Percentiles rank a stretch among this genome's conserved stretches.
phyloP scores from a whole-genome alignment of 2,329 filamentous ascomycete genomes.

The Nemania bipapillata region DNA sequence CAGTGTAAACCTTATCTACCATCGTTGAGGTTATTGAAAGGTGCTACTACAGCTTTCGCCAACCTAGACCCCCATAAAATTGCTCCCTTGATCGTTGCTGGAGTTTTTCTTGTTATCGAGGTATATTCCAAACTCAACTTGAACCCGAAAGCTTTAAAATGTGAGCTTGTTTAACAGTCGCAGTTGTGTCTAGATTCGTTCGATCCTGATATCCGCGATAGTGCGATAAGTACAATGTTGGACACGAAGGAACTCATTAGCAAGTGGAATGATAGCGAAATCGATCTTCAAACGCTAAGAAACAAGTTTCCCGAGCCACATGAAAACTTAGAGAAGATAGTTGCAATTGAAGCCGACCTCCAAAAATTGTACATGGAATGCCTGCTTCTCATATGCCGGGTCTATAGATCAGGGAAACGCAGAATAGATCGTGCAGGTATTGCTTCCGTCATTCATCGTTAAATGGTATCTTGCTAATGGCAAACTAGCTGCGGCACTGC shows the following conservation, averaged over 20 bases:
- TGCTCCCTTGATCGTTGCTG: neutral
- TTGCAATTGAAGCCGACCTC: neutral
- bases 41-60: neutral
- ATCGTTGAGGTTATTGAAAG: neutral
- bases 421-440: neutral
- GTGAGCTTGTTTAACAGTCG: neutral
- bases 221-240: constrained; percentile 2
- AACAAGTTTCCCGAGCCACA: neutral
- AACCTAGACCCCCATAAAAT: constrained; percentile 3
- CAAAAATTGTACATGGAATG: neutral
- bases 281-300: neutral
- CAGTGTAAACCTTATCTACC: constrained; percentile 11
- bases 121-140: neutral
- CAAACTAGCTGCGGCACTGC: neutral
- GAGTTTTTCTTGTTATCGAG: constrained; percentile 7
- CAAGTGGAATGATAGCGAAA: constrained; percentile 7
- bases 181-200: neutral
- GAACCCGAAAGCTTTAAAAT: neutral
- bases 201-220: neutral
- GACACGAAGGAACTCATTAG: neutral
- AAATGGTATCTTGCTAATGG: neutral
- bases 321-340: neutral
- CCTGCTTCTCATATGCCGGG: neutral
- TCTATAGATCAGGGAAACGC: neutral
- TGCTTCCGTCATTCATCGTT: neutral